Evolutionary conservation across 306 rosid species (phyloP), one percentile per base, ranked within the genome.

Genomic region (Calophaca sinica): DNA sequence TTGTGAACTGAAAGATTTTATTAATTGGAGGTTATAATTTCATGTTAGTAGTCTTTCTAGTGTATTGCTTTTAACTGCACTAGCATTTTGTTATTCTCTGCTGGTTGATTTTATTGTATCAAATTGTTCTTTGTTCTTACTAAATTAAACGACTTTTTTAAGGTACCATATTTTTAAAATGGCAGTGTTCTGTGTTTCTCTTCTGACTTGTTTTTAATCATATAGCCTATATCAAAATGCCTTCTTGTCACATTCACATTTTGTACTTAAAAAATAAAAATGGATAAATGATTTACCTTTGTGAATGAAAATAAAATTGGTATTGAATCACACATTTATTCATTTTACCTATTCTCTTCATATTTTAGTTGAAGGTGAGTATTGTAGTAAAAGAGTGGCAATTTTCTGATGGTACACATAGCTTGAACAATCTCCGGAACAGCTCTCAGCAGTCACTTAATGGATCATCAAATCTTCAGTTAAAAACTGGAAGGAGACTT

Each of bases 301-400:
- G 26, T 42, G 59, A 76, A 38, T 60, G 44, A 41, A 65, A 54
- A 63, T 35, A 15, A 38, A 68, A 44, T 48, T 44, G 15, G 58
- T 50, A 12, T 61, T 70, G 62, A 78, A 32, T 49, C 29, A 46
- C 8, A 51, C 36, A 35, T 59, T 70, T 62, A 61, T 51, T 74
- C 74, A 49, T 65, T 38, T 53, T 14, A 59, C 54, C 80, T 59
- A 10, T 15, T 35, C 52, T 31, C 45, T 75, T 50, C 58, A 32
- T 80, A 77, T 82, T 62, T 79, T 76, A 96, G 99, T 85, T 96
- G 88, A 92, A 87, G 41, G 91, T 90, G 82, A 88, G 81, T 76
- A 80, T 96, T 72, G 83, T 86, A 64, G 80, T 92, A 36, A 90
- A 90, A 84, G 98, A 92, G 76, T 96, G 99, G 99, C 99, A 96